phyloP scores from a whole-genome alignment of 1,284 basidiomycete genomes.

The Sanguinoderma infundibulare region DNA sequence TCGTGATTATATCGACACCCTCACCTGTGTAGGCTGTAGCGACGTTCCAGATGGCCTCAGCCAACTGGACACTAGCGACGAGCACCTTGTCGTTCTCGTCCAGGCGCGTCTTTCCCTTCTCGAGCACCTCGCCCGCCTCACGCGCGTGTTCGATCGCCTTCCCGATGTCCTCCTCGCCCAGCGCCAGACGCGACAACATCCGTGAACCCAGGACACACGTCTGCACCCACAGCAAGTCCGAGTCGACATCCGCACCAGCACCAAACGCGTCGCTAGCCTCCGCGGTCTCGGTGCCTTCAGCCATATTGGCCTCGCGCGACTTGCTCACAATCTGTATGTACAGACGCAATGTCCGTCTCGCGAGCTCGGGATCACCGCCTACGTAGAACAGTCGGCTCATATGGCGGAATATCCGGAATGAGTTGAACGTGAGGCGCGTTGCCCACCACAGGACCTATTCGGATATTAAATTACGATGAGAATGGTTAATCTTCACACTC shows the following conservation, averaged over 20 bases:
- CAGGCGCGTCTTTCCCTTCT: constrained; percentile 58
- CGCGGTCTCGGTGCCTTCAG: constrained; percentile 31
- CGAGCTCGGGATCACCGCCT: constrained; percentile 67
- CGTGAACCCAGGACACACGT: constrained; percentile 75
- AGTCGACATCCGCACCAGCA: constrained; percentile 54
- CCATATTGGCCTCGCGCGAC: constrained; percentile 61
- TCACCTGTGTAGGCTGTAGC: constrained; percentile 65
- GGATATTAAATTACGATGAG: background rate
- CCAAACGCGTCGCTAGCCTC: constrained; percentile 25
- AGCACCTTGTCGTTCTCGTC: constrained; percentile 50
- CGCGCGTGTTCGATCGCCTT: constrained; percentile 50
- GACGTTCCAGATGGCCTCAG: constrained; percentile 69
- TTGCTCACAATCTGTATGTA: constrained; percentile 89
- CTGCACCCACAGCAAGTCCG: constrained; percentile 70
- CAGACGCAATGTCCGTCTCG: constrained; percentile 76
- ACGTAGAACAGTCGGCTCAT: constrained; percentile 76
- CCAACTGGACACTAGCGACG: constrained; percentile 59
- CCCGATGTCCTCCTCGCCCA: constrained; percentile 41
- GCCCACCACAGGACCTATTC: constrained; percentile 87
- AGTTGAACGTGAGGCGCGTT: constrained; percentile 90
- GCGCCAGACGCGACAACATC: constrained; percentile 67
- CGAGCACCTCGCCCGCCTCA: constrained; percentile 62
- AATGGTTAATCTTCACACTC: constrained; percentile 32
- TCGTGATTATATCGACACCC: background rate
- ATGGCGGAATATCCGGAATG: constrained; percentile 81